Base-by-base conservation (phyloP, 257 asterid species). In the Thymus quinquecostatus region DNA sequence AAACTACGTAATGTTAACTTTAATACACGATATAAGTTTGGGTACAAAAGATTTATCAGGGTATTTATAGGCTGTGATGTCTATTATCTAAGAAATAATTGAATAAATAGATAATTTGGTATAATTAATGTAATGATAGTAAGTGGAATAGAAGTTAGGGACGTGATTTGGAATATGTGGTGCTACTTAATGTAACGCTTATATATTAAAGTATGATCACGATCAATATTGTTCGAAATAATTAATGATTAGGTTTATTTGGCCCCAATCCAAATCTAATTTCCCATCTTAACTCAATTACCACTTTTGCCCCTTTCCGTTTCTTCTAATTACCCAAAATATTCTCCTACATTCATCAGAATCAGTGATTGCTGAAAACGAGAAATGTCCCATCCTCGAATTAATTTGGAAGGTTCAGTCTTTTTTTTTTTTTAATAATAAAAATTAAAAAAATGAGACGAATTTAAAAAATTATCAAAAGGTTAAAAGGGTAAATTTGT, bases 331-430 rank as follows among this genome's bases (percentile, higher is more conserved):
- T 6, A 30, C 10, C 61, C 55, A 49, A 49, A 38, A 38, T 1
- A 4, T 38, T 38, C 41, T 48, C 54, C n/a, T 0, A n/a, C n/a
- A 49, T n/a, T 49, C 3, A 49, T 60, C n/a, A 38, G 9, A 60
- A 60, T 38, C 32, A 36, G 66, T 13, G 49, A 60, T 38, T 4
- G 49, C 6, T 60, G 66, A 36, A 34, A 60, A 36, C 49, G 49
- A 60, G 49, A 60, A 36, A 60, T 60, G 49, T 60, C 66, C 66
- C 66, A 60, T 60, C 48, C 49, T 60, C 66, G 30, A 34, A 60
- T 60, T 60, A 60, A 60, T 60, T 36, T 10, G 5, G 10, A 34
- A 34, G 45, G 44, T n/a, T 0, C 28, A 12, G 8, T 13, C 13
- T 36, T 5, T 36, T 36, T 36, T 36, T 36, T 2, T 1, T 36